Evolutionary conservation across 768 basidiomycete species (phyloP), one percentile per base, ranked within the genome.

Genomic region (Gautieria morchelliformis): DNA sequence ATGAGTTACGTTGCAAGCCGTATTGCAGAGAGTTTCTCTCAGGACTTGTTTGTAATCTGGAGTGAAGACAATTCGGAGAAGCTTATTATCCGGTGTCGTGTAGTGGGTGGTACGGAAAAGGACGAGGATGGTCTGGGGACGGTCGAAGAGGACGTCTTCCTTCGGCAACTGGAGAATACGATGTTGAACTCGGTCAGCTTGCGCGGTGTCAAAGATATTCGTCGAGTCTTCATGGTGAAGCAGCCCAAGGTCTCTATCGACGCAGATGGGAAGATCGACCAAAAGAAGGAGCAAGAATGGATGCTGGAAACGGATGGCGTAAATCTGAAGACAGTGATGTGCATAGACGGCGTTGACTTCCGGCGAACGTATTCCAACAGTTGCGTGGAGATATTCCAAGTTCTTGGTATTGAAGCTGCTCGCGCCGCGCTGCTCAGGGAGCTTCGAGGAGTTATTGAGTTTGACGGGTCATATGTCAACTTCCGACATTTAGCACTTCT

Each of bases 391-490:
- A 79, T 97, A 51, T 93, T 93, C 78, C 78, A 90, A 62, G 91
- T 94, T 22, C 78, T 98, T 54, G 96, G 96, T 62, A 96, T 99
- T 66, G 96, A 99, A 70, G 96, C 93, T 19, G 93, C 94, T 15
- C 85, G 95, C 6, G 92, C 85, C 15, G 92, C 94, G 8, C 87
- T 99, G 64, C 84, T 96, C 79, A 90, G 80, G 74, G 96, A 99
- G 69, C 72, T 99, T 47, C 87, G 95, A 61, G 81, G 84, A 57
- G 96, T 98, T 68, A 96, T 99, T 72, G 94, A 97, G 72, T 97
- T 98, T 75, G 95, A 97, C 67, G 95, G 95, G 78, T 97, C 95
- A 17, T 96, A 97, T 65, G 96, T 99, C 77, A 98, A 99, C 72
- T 98, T 94, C 71, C 84, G 96, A 55, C 96, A 99, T 71, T 79